These are phyloP conservation scores for Aspergillus sp. DNA, from an alignment of 2,329 filamentous ascomycete species.

Conservation along the genomic window DNA sequence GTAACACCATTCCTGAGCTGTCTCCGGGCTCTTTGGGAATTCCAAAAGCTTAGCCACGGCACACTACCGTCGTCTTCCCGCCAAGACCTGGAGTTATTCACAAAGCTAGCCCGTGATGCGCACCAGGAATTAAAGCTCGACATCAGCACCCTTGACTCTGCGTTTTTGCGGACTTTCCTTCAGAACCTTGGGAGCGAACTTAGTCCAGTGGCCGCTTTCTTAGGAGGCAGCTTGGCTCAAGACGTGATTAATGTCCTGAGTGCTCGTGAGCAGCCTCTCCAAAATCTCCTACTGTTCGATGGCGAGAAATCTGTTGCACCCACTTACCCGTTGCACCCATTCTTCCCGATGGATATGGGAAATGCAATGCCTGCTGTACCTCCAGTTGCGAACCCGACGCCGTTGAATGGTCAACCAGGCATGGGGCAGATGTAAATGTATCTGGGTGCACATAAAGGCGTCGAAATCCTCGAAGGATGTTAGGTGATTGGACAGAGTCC, in stretches of 20 bases:
- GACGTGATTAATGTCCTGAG: constrained; percentile 97
- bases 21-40: constrained; percentile 87
- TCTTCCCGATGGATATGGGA: constrained; percentile 43
- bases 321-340: constrained; percentile 78
- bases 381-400: constrained; percentile 29
- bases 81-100: constrained; percentile 74
- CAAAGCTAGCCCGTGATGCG: constrained; percentile 71
- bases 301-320: constrained; percentile 75
- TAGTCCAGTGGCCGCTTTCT: constrained; percentile 80
- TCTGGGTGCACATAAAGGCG: not conserved
- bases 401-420: constrained; percentile 17
- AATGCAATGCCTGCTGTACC: constrained; percentile 27
- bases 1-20: constrained; percentile 86
- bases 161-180: constrained; percentile 79
- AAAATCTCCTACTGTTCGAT: constrained; percentile 92
- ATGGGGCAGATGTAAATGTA: not conserved
- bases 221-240: constrained; percentile 88
- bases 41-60: constrained; percentile 60
- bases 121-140: constrained; percentile 74
- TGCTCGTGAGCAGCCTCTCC: constrained; percentile 86
- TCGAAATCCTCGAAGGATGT: not conserved
- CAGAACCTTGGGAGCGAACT: constrained; percentile 84
- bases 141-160: constrained; percentile 63
- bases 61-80: constrained; percentile 56
- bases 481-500: not conserved